Percentiles rank a stretch among this genome's conserved stretches.
These are phyloP conservation scores for Fraxinus dipetala DNA, from an alignment of 305 asterid genomes.

Conservation along the genomic window DNA sequence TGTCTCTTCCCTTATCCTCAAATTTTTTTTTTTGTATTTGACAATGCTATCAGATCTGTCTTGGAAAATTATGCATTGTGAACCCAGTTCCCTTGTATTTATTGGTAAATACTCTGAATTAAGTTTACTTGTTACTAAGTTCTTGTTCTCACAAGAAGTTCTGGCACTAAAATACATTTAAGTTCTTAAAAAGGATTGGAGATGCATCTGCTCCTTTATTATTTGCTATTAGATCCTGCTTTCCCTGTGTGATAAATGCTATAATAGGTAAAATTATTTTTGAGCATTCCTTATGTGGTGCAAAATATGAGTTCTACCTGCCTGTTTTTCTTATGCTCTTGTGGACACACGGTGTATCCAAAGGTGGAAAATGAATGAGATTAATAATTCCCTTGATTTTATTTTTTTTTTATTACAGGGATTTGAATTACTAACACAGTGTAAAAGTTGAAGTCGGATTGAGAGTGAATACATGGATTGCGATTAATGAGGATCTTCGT, in stretches of 20 bases:
- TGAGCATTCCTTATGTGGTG: not conserved
- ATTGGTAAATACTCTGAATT: not conserved
- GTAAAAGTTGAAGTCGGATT: not conserved
- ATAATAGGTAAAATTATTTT: not conserved
- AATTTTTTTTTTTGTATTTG: not conserved
- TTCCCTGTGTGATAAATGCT: no score
- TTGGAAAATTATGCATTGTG: not conserved
- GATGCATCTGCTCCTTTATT: not conserved
- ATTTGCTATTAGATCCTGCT: no score
- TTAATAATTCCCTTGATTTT: not conserved
- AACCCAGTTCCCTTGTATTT: not conserved
- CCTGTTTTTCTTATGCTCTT: not conserved
- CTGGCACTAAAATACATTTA: not conserved
- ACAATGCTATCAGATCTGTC: not conserved
- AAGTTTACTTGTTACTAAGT: not conserved
- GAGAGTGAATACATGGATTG: not conserved
- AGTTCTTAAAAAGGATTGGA: not conserved
- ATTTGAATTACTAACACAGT: not conserved
- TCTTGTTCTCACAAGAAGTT: not conserved
- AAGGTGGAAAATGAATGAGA: not conserved
- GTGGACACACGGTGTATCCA: not conserved
- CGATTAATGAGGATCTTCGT: not conserved
- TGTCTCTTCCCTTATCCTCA: not conserved
- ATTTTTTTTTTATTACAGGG: not conserved
- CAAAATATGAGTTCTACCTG: not conserved